Base-by-base conservation (phyloP, 1,284 basidiomycete genomes). In the Sporisorium scitamineum region DNA sequence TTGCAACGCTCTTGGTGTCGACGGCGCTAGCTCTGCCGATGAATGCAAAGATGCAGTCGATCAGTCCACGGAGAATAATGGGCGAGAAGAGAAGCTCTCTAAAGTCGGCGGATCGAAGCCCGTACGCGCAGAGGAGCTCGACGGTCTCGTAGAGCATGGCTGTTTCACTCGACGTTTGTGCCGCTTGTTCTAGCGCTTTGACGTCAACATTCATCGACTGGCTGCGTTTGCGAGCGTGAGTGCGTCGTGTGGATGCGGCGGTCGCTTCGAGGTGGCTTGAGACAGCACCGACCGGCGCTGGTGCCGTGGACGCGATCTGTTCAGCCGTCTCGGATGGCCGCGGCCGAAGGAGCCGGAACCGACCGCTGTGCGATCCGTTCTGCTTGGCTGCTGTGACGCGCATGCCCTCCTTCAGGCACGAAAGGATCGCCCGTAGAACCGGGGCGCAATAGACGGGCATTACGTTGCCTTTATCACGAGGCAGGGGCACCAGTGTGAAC, bases 401-500 rank as follows among this genome's bases (percentile, higher is more conserved):
- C 42, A 84, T 54, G 10, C 75, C 81, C 18, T 72, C 59, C 16
- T 72, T 64, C 32, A 82, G 29, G 57, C 79, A 80, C 3, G 71
- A 78, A 5, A 80, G 55, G 16, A 84, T 70, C n/a, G 73, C 65
- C 24, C 82, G 75, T 54, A 84, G 50, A 10, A 78, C 70, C 5
- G 74, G 69, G 2, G 78, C 59, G 31, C 69, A 72, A n/a, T 45
- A 42, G 44, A 64, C 29, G 3, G 47, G 87, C 93, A 93, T 95
- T 11, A 88, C 84, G 6, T 88, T 88, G 11, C 85, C 84, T 26
- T 86, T 84, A 37, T 83, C 86, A 37, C 83, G 86, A n/a, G 88
- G 84, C 20, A 48, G 18, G 0, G 63, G 63, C 86, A 26, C 93
- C 88, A 61, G 89, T 88, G 72, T 90, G 90, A 0, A 90, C 90